Base-by-base conservation (phyloP, 306 rosid species). In the Cicer pinnatifidum region DNA sequence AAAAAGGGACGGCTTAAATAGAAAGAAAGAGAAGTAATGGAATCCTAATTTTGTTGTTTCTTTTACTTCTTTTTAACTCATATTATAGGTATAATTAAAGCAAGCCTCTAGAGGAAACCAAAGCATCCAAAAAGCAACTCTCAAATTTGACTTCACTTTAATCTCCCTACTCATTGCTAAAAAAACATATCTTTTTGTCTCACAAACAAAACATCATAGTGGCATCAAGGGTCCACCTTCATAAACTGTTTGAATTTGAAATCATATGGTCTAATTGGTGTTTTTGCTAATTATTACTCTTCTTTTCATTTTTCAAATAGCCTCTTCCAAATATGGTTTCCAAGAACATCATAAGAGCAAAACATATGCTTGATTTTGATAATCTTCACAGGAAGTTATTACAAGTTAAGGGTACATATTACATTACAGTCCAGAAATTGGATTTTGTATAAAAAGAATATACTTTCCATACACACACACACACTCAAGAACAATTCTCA, bases 91-190 rank as follows among this genome's bases (percentile, higher is more conserved):
- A 35, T 43, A 48, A 67, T 20, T 19, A 84, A 85, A 80, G 85
- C 74, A 77, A 62, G 11, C 61, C 75, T 81, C 85, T 12, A 81
- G 75, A 75, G 87, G 80, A 85, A 71, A 75, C 80, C 75, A 75
- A 73, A 80, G 86, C 87, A 81, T 80, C 88, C 85, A 79, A 74
- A 85, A 85, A 82, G 71, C 40, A 85, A 44, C 73, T 19, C 53
- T 65, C 80, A 69, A 76, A 28, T 67, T 78, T 64, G 84, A 81
- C 78, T 48, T 69, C 62, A 58, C 71, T 67, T 46, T 67, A 77
- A 53, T 71, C 85, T 60, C 71, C 67, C 13, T 40, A 52, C 53
- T 80, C 65, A 45, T 76, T 56, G 52, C 77, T 62, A 33, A 23
- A 33, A 38, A 72, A 53, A 71, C 67, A 67, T 71, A 61, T 52